Conservation (phyloP, 176 grass and related monocot genomes). For the Dactylis glomerata region DNA sequence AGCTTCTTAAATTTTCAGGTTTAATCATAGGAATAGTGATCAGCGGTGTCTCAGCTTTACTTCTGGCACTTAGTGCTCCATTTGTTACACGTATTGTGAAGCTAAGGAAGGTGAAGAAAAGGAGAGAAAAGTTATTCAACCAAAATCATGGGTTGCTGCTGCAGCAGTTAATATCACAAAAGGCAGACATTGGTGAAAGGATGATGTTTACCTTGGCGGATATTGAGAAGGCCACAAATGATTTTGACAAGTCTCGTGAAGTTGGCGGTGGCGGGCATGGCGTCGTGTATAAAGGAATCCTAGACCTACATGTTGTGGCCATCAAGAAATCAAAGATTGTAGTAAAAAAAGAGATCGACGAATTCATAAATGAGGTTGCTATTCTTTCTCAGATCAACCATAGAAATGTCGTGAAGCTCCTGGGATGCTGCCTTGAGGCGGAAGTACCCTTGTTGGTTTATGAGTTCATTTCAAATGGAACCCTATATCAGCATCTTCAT, state of each 20-base stretch:
- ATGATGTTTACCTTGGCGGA: conserved; percentile 45
- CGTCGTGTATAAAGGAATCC: conserved; percentile 44
- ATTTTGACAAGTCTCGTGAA: conserved; percentile 33
- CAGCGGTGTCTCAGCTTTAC: not conserved
- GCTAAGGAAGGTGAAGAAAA: conserved; percentile 17
- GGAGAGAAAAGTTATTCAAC: conserved; percentile 37
- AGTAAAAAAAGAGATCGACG: conserved; percentile 38
- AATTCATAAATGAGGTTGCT: conserved; percentile 55
- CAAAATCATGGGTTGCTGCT: conserved; percentile 54
- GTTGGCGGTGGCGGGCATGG: conserved; percentile 49
- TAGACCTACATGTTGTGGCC: conserved; percentile 42
- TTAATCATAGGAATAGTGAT: conserved; percentile 42
- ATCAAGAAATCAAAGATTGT: conserved; percentile 57
- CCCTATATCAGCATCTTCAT: conserved; percentile 39
- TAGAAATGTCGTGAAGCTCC: conserved; percentile 50
- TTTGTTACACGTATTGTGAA: conserved; percentile 35
- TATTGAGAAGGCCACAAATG: conserved; percentile 54
- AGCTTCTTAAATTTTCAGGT: conserved; percentile 14
- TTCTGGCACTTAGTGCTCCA: conserved; percentile 26
- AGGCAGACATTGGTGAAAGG: conserved; percentile 41
- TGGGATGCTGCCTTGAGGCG: conserved; percentile 57
- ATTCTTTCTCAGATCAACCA: conserved; percentile 63
- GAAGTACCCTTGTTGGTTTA: conserved; percentile 51
- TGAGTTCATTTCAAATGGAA: conserved; percentile 66
- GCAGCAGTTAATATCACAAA: conserved; percentile 36